Percentiles rank a stretch among this genome's conserved stretches.
These are phyloP conservation scores for Penicillium cosmopolitanum DNA, from an alignment of 495 filamentous ascomycete species.

Conservation along the genomic window DNA sequence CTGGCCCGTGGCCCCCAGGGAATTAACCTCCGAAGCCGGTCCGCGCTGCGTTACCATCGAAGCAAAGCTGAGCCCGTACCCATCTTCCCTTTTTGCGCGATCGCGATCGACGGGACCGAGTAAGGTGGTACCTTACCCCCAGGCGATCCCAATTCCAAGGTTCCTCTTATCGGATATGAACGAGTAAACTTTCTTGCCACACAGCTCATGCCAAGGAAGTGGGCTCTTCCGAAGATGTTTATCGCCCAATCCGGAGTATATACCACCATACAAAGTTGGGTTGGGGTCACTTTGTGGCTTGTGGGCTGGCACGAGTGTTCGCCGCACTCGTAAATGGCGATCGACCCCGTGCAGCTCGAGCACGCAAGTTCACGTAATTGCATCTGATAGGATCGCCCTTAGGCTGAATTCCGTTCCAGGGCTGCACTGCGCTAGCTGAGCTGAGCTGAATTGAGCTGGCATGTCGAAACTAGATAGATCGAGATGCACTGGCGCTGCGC, in stretches of 20 bases:
- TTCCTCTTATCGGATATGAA: constrained; percentile 22
- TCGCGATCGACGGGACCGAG: constrained; percentile 26
- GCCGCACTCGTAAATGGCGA: too few relatives aligned
- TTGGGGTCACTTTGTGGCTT: not conserved
- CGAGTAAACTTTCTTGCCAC: constrained; percentile 4
- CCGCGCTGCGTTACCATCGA: too few relatives aligned
- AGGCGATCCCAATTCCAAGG: not conserved
- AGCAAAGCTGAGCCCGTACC: not conserved
- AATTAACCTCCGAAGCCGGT: not conserved
- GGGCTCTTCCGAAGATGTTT: constrained; percentile 6
- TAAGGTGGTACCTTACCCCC: constrained; percentile 7
- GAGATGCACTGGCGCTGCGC: not conserved
- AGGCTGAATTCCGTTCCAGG: too few relatives aligned
- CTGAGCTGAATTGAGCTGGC: not conserved
- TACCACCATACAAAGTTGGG: not conserved
- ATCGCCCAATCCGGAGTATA: not conserved
- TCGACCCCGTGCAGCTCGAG: too few relatives aligned
- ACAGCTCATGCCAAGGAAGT: constrained; percentile 26
- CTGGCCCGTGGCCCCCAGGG: too few relatives aligned
- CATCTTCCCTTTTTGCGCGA: constrained; percentile 6
- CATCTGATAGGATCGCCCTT: too few relatives aligned
- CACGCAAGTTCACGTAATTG: too few relatives aligned
- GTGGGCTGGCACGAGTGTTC: too few relatives aligned
- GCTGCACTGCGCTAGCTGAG: not conserved
- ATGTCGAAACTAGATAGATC: too few relatives aligned